Percentiles rank a stretch among this genome's conserved stretches.
phyloP scores from a whole-genome alignment of 441 rosid species.

The Erysimum cheiri region DNA sequence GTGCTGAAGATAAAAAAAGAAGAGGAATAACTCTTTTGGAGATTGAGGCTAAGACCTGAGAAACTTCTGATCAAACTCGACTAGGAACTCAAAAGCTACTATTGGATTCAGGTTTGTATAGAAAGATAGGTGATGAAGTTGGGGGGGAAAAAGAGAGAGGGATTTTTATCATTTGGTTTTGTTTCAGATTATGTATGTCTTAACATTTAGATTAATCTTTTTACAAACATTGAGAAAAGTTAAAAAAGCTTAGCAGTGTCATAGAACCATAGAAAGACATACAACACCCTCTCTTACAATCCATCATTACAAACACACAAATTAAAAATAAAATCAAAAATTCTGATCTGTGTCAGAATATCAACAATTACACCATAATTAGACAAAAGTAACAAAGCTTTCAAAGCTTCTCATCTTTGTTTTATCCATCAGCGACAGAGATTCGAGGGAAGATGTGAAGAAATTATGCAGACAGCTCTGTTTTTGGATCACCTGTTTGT shows the following conservation, averaged over 20 bases:
- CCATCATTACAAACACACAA: not conserved
- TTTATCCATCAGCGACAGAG: too few species aligned
- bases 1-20: conserved; percentile 15
- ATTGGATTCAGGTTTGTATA: conserved; percentile 45
- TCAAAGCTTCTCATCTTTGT: too few species aligned
- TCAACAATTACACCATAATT: not conserved
- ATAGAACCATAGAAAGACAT: conserved; percentile 22
- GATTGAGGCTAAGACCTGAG: conserved; percentile 31
- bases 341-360: not conserved
- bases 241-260: conserved; percentile 2
- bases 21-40: conserved; percentile 36
- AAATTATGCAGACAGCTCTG: not conserved
- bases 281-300: not conserved
- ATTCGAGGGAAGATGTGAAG: too few species aligned
- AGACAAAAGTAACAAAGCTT: too few species aligned
- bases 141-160: conserved; percentile 30
- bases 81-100: conserved; percentile 37
- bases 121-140: conserved; percentile 36
- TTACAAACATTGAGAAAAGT: conserved; percentile 23
- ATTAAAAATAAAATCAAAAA: not conserved
- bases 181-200: conserved; percentile 37
- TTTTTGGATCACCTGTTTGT: not conserved
- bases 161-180: conserved; percentile 28
- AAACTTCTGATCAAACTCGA: conserved; percentile 34
- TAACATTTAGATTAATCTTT: conserved; percentile 36